Base-by-base conservation (phyloP, 208 protist species). In the Trypanosoma grayi region DNA sequence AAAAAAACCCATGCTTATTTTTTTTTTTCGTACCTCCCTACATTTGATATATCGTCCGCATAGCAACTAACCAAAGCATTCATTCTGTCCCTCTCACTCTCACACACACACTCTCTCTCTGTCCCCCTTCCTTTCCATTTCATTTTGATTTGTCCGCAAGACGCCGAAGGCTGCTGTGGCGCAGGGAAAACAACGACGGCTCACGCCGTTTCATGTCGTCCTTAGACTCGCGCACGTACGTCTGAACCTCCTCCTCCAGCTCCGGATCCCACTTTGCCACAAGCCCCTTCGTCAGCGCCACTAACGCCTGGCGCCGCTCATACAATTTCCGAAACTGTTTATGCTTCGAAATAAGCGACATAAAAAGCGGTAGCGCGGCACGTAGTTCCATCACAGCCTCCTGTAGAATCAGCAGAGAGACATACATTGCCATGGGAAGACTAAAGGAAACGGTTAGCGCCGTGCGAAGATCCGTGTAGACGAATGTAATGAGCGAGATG, bases 361-460 rank as follows among this genome's bases (percentile, higher is more conserved):
- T 87, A 51, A 96, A 82, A 6, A 96, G 75, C 9, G 90, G 90
- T 33, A 96, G 67, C 22, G 90, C 79, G 1, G 87, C 87, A 10
- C 85, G 77, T 37, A 92, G 41, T 65, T 93, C 82, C 72, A 93
- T 86, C 24, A 90, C 71, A 4, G 83, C 86, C 60, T 96, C 85
- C 33, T 94, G 85, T 41, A 92, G 58, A 40, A 93, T 90, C 5
- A 96, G 63, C 24, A 96, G 55, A 28, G 87, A 94, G 28, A 93
- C 83, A 74, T 96, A 96, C 83, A 92, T 87, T 8, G 85, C 80
- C 87, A 96, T 92, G n/a, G 90, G 90, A 46, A 94, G 74, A 31
- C 73, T 82, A 58, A 94, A 80, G 24, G 79, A 69, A 18, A 92
- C 62, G 0, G 85, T 79, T 13, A 90, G 51, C 4, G 87, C 83